Conservation (phyloP, 768 basidiomycete genomes). For the Leccinum olivaceopallidum region DNA sequence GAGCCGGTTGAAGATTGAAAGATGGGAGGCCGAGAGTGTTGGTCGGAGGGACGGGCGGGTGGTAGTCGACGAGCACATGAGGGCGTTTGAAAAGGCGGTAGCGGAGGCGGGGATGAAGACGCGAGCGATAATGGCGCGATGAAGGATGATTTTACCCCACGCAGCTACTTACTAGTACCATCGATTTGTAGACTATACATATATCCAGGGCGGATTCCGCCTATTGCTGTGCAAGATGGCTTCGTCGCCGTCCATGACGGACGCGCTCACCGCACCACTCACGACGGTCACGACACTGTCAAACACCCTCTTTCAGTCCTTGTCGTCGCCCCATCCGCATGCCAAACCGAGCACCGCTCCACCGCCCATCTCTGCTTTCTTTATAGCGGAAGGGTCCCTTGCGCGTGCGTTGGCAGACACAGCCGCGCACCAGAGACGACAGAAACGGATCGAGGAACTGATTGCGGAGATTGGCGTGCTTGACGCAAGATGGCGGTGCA, state of each 20-base stretch:
- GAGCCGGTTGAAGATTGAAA: conserved; percentile 72
- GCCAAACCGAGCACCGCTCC: conserved; percentile 35
- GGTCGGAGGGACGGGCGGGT: conserved; percentile 56
- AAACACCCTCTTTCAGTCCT: conserved; percentile 67
- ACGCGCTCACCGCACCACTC: conserved; percentile 61
- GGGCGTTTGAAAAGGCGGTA: conserved; percentile 71
- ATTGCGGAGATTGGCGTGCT: conserved; percentile 70
- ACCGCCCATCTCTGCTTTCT: conserved; percentile 54
- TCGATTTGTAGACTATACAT: conserved; percentile 23
- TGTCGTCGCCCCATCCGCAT: conserved; percentile 59
- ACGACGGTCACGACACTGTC: conserved; percentile 62
- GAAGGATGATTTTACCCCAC: conserved; percentile 26
- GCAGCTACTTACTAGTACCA: conserved; percentile 11
- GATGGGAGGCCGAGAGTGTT: conserved; percentile 68
- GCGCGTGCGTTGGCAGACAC: conserved; percentile 65
- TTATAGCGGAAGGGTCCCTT: conserved; percentile 63
- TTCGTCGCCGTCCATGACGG: conserved; percentile 47
- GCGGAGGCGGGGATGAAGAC: conserved; percentile 75
- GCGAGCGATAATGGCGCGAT: conserved; percentile 79
- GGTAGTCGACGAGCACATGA: conserved; percentile 76
- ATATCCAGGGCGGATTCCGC: not conserved
- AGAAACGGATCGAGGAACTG: conserved; percentile 69
- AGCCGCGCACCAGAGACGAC: conserved; percentile 72
- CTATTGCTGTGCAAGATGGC: conserved; percentile 7
- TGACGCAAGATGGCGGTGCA: conserved; percentile 65